Evolutionary conservation across 78 protist species (phyloP), one percentile per base, ranked within the genome.

Genomic region (Dictyostelium brefeldianum): DNA sequence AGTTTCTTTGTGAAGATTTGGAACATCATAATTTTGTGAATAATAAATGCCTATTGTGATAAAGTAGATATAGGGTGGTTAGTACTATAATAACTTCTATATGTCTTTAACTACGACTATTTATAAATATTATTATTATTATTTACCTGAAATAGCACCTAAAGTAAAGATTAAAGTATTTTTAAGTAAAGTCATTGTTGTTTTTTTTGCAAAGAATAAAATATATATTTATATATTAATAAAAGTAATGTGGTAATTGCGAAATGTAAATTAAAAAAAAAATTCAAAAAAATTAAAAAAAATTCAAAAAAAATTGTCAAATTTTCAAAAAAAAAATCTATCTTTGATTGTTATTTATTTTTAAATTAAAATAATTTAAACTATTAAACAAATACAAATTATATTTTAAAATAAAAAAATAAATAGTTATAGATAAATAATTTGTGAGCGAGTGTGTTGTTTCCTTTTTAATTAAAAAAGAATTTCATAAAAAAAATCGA

Each of bases 1-100:
- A 5, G 69, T 27, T 53, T 77, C 82, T 77, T 53, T 77, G 25
- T 20, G 22, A 25, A 77, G 9, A 53, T 77, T 77, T 11, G 67
- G 62, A 20, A 53, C 82, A 17, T 77, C 82, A 77, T 77, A 77
- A 67, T 77, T 77, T 77, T 77, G 82, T 10, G 82, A n/a, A 53
- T 77, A 77, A 22, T 77, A 77, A 43, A 77, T 53, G 15, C 82
- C 82, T n/a, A n/a, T n/a, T 77, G 17, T 10, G 36, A 2, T 1
- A 10, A 47, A 36, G n/a, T 74, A 29, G 3, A 77, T 25, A 1
- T 29, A 20, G 0, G 20, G 3, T 25, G 4, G n/a, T n/a, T 69
- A 69, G 0, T 31, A 22, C 31, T 0, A 18, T 17, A 69, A 54
- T 54, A 18, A 54, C 3, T 1, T 54, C 27, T 17, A 54, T 3